These are phyloP conservation scores for Seiridium unicorne DNA, from an alignment of 2,329 filamentous ascomycete species.

Conservation along the genomic window DNA sequence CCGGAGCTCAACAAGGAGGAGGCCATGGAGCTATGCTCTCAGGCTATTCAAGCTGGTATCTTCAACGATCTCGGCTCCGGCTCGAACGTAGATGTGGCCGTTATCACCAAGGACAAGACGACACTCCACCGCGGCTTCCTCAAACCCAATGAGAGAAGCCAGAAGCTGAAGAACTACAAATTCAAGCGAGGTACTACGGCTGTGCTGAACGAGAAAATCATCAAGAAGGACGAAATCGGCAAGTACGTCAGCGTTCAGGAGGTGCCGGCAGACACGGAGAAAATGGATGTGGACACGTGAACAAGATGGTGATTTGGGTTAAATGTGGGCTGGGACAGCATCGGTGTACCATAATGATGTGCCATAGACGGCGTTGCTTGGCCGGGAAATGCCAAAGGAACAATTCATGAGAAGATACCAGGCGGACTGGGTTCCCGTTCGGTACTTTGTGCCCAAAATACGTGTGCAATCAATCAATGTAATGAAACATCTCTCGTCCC, in stretches of 20 bases:
- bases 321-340: neutral
- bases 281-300: conserved; percentile 68
- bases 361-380: conserved; percentile 11
- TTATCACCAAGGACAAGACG: conserved; percentile 95
- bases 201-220: conserved; percentile 92
- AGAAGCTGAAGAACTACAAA: conserved; percentile 91
- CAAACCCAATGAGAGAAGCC: conserved; percentile 84
- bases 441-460: too few relatives aligned
- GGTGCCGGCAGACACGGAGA: conserved; percentile 67
- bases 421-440: too few relatives aligned
- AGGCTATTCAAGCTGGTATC: conserved; percentile 90
- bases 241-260: conserved; percentile 94
- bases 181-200: conserved; percentile 93
- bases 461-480: too few relatives aligned
- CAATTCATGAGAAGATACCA: neutral
- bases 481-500: too few relatives aligned
- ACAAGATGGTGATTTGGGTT: neutral
- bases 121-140: conserved; percentile 90
- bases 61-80: conserved; percentile 98
- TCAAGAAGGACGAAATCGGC: conserved; percentile 88
- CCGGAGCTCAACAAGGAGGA: conserved; percentile 68
- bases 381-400: neutral
- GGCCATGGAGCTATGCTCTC: conserved; percentile 67
- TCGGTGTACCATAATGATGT: conserved; percentile 10
- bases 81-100: conserved; percentile 93